Percentiles rank a stretch among this genome's conserved stretches.
These are phyloP conservation scores for Polychytrium aggregatum DNA, from an alignment of 192 early-diverging fungal species.

Conservation along the genomic window DNA sequence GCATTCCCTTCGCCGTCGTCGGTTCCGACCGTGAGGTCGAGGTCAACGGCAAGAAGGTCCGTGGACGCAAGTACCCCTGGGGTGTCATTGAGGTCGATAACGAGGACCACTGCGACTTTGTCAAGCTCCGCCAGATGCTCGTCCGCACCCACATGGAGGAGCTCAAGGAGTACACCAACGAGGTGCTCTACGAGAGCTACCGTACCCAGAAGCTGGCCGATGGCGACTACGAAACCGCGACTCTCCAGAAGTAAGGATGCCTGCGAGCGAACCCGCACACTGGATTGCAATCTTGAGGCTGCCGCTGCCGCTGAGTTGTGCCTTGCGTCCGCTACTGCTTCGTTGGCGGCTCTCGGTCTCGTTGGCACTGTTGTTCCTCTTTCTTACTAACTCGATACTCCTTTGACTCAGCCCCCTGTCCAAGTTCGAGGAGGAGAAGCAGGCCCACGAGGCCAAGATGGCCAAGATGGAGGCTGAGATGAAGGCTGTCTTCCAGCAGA, in stretches of 20 bases:
- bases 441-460: slow-evolving; percentile 88
- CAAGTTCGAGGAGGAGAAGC: slow-evolving; percentile 85
- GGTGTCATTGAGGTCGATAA: slow-evolving; percentile 52
- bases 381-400: too few relatives aligned
- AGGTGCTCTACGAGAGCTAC: slow-evolving; percentile 52
- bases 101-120: slow-evolving; percentile 51
- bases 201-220: slow-evolving; percentile 36
- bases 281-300: too few relatives aligned
- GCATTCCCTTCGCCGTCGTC: slow-evolving; percentile 51
- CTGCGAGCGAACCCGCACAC: too few relatives aligned
- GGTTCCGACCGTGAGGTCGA: slow-evolving; percentile 47
- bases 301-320: slow-evolving; percentile 9
- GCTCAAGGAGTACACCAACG: slow-evolving; percentile 50
- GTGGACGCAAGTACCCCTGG: slow-evolving; percentile 52
- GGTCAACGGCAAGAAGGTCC: slow-evolving; percentile 38
- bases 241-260: slow-evolving; percentile 9
- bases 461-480: slow-evolving; percentile 98
- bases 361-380: neutral
- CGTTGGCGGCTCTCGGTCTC: neutral
- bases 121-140: slow-evolving; percentile 46
- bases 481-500: slow-evolving; percentile 96
- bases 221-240: slow-evolving; percentile 17
- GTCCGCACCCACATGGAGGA: slow-evolving; percentile 73
- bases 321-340: neutral
- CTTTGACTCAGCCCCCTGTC: slow-evolving; percentile 30